Conservation (phyloP, 1,284 basidiomycete genomes). For the Laetiporus sulphureus region DNA sequence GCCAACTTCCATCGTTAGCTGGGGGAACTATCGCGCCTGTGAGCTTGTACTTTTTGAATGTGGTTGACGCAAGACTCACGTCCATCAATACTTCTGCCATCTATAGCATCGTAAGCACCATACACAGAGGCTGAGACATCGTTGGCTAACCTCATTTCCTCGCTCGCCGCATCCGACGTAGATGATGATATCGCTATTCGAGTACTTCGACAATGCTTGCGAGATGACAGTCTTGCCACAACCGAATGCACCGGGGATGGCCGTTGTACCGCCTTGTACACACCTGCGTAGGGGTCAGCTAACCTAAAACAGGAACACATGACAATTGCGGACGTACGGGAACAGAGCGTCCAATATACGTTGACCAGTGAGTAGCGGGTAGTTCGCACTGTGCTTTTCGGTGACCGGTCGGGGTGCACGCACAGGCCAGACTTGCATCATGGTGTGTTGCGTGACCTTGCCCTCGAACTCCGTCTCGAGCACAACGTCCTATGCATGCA, state of each 20-base stretch:
- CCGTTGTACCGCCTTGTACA: conserved; percentile 98
- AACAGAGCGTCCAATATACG: conserved; percentile 97
- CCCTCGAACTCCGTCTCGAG: conserved; percentile 98
- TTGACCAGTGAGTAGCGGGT: conserved; percentile 93
- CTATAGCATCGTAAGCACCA: conserved; percentile 30
- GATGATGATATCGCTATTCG: conserved; percentile 99
- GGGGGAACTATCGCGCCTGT: conserved; percentile 70
- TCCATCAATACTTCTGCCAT: conserved; percentile 99
- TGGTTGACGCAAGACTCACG: conserved; percentile 34
- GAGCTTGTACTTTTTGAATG: conserved; percentile 6
- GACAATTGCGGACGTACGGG: conserved; percentile 52
- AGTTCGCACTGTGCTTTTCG: conserved; percentile 91
- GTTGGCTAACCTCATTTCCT: conserved; percentile 68
- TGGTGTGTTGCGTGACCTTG: conserved; percentile 87
- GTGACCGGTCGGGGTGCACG: conserved; percentile 94
- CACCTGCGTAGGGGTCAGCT: no score
- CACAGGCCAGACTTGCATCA: conserved; percentile 99
- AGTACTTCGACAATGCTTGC: conserved; percentile 97
- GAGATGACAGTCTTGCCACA: conserved; percentile 98
- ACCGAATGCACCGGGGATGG: conserved; percentile 98
- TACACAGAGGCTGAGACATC: background rate
- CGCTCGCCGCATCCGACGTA: conserved; percentile 98
- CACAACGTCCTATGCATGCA: conserved; percentile 70
- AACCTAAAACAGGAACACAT: conserved; percentile 6
- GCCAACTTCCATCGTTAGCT: conserved; percentile 86